A percentile compares a stretch with the other conserved stretches of the same genome.
Evolutionary conservation across 208 protist species (phyloP).

Genomic region (Wallacemonas sp.): DNA sequence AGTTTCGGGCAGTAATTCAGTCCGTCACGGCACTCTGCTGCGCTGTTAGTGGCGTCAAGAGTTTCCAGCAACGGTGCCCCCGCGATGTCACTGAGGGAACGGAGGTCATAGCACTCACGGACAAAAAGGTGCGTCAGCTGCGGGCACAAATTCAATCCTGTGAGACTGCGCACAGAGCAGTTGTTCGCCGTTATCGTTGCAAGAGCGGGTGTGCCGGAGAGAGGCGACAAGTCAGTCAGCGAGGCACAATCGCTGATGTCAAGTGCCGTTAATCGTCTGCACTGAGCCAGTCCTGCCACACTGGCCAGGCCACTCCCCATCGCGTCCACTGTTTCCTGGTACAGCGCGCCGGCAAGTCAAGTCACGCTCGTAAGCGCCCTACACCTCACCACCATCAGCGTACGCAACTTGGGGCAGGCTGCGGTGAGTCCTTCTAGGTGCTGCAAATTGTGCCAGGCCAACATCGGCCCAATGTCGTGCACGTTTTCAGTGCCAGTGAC

Average conservation of each 20-base stretch:
- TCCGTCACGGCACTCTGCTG: no score
- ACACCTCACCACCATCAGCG: no score
- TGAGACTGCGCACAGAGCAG: neutral
- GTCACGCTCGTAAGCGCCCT: no score
- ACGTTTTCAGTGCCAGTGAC: no score
- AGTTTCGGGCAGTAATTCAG: no score
- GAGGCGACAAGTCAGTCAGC: neutral
- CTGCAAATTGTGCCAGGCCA: no score
- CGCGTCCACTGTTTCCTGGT: neutral
- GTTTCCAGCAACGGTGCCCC: neutral
- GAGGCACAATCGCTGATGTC: neutral
- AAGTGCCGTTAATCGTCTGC: neutral
- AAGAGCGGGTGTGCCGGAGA: slow-evolving; percentile 1
- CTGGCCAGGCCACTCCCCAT: neutral
- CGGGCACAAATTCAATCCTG: neutral
- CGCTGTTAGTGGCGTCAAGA: no score
- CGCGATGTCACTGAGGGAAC: neutral
- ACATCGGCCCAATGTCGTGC: no score
- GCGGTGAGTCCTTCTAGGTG: no score
- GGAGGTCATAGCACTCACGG: neutral
- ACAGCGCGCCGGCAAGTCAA: no score
- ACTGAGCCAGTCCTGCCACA: neutral
- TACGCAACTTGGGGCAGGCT: no score
- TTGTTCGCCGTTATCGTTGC: neutral
- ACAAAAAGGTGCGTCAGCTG: neutral